Percentiles rank a stretch among this genome's conserved stretches.
These are phyloP conservation scores for Clausena lansium DNA, from an alignment of 345 rosid genomes.

Conservation along the genomic window DNA sequence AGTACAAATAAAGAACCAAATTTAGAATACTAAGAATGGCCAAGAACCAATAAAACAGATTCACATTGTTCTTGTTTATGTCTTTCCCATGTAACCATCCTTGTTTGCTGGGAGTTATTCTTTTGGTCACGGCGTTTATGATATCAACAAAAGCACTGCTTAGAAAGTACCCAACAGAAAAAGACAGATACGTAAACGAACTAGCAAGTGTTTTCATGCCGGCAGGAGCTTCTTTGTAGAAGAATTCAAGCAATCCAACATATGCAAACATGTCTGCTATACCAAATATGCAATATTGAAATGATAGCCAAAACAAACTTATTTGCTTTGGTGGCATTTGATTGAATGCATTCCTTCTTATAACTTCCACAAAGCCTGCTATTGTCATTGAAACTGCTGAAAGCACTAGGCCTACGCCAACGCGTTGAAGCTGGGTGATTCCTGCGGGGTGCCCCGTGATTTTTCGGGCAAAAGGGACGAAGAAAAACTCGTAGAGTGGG, in stretches of 20 bases:
- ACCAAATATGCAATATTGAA: conserved; percentile 40
- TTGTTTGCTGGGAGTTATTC: conserved; percentile 26
- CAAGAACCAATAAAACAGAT: conserved; percentile 48
- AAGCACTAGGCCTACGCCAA: conserved; percentile 42
- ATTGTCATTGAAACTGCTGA: conserved; percentile 39
- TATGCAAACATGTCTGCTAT: conserved; percentile 51
- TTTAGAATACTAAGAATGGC: conserved; percentile 39
- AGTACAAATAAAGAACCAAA: conserved; percentile 25
- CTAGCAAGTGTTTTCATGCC: conserved; percentile 46
- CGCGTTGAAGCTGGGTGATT: conserved; percentile 42
- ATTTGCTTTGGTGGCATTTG: conserved; percentile 5
- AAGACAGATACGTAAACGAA: conserved; percentile 37
- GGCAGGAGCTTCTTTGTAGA: conserved; percentile 40
- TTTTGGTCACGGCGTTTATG: conserved; percentile 32
- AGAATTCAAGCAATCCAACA: conserved; percentile 46
- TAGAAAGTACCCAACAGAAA: conserved; percentile 39
- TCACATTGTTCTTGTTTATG: conserved; percentile 35
- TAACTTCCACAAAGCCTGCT: conserved; percentile 42
- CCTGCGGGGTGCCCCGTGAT: conserved; percentile 37
- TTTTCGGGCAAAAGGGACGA: conserved; percentile 39
- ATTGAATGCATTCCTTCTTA: conserved; percentile 25
- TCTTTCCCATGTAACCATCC: conserved; percentile 40
- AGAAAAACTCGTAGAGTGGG: conserved; percentile 36
- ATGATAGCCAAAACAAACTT: conserved; percentile 43
- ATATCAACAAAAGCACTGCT: conserved; percentile 31